phyloP scores from a whole-genome alignment of 805 yeast species.

The Jamesozyma lodderae region DNA sequence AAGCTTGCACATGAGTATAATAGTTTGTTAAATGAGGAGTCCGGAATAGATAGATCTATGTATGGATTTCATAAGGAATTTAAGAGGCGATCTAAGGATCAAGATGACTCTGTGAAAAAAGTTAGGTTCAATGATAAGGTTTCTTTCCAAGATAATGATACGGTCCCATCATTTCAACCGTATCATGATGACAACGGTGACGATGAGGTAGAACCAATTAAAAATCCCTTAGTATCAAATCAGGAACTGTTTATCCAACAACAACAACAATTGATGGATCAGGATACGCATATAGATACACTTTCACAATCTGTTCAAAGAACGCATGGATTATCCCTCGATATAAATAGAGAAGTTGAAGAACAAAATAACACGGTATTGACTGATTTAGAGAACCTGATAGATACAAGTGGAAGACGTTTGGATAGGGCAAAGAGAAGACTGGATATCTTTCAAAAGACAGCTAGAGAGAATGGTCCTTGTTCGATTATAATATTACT shows the following conservation, averaged over 20 bases:
- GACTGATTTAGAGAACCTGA: conserved; percentile 41
- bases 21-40: conserved; percentile 11
- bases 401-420: conserved; percentile 36
- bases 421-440: conserved; percentile 35
- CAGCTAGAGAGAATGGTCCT: conserved; percentile 40
- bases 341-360: conserved; percentile 39
- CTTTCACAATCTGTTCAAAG: conserved; percentile 37
- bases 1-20: conserved; percentile 10
- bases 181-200: conserved; percentile 18
- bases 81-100: not conserved
- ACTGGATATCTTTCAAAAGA: conserved; percentile 33
- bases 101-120: conserved; percentile 9
- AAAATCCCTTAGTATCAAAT: conserved; percentile 23
- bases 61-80: conserved; percentile 2
- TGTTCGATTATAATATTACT: conserved; percentile 41
- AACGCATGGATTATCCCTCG: conserved; percentile 38
- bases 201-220: not conserved
- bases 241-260: conserved; percentile 34
- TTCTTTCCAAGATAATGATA: not conserved
- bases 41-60: not conserved
- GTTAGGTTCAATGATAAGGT: conserved; percentile 23
- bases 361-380: conserved; percentile 39
- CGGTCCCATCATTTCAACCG: conserved; percentile 13
- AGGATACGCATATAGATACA: conserved; percentile 36
- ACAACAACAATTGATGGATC: conserved; percentile 39